Percentiles rank a stretch among this genome's conserved stretches.
Conservation (phyloP, 805 yeast genomes). For the Candida montana region DNA sequence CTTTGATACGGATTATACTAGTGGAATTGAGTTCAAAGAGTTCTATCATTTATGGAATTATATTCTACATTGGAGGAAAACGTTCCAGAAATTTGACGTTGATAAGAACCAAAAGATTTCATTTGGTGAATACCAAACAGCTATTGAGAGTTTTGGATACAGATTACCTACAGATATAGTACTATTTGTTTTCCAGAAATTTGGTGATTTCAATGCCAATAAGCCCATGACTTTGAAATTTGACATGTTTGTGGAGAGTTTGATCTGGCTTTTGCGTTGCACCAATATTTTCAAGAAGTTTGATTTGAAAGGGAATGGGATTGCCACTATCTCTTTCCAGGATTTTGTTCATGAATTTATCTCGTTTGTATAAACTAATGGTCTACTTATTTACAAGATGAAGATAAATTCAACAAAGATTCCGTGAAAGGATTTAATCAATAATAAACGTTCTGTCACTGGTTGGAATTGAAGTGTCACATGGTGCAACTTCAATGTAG, state of each 20-base stretch:
- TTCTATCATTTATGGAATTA: slow-evolving; percentile 67
- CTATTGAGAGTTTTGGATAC: slow-evolving; percentile 63
- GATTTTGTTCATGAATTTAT: slow-evolving; percentile 55
- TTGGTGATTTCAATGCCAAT: slow-evolving; percentile 35
- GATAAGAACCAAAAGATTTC: slow-evolving; percentile 54
- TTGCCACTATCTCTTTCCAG: slow-evolving; percentile 59
- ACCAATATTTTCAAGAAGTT: slow-evolving; percentile 76
- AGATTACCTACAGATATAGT: slow-evolving; percentile 52
- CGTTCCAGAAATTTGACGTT: slow-evolving; percentile 57
- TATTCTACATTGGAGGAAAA: slow-evolving; percentile 58
- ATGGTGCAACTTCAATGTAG: too few relatives aligned
- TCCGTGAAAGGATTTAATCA: too few relatives aligned
- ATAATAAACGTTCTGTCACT: too few relatives aligned
- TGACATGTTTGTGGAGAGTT: slow-evolving; percentile 76
- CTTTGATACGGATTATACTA: slow-evolving; percentile 47
- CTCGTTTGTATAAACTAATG: slow-evolving; percentile 33
- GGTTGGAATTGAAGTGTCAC: too few relatives aligned
- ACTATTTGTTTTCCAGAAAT: slow-evolving; percentile 51
- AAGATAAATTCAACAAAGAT: too few relatives aligned
- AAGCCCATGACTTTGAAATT: slow-evolving; percentile 48
- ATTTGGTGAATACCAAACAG: slow-evolving; percentile 59
- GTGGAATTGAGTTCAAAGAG: slow-evolving; percentile 49
- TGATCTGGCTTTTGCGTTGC: slow-evolving; percentile 69
- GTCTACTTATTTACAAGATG: too few relatives aligned
- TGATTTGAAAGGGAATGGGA: slow-evolving; percentile 70